Percentiles rank a stretch among this genome's conserved stretches.
These are phyloP conservation scores for Tylopilus felleus DNA, from an alignment of 768 basidiomycete species.

Conservation along the genomic window DNA sequence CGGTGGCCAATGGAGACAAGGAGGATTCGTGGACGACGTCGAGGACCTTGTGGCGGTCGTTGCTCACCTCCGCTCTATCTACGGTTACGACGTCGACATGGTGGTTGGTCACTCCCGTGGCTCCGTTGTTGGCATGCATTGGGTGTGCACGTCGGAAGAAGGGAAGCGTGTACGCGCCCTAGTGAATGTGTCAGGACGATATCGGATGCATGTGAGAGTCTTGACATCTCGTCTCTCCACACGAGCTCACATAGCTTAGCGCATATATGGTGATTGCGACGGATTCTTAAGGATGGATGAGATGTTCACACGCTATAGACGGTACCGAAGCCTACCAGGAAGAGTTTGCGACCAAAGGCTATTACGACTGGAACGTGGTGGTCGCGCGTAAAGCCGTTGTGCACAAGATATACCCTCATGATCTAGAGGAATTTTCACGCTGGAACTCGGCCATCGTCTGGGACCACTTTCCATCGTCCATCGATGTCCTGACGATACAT, in stretches of 20 bases:
- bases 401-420: conserved; percentile 52
- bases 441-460: conserved; percentile 71
- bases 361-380: conserved; percentile 56
- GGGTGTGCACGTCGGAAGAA: conserved; percentile 63
- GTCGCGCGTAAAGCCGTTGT: conserved; percentile 62
- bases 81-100: conserved; percentile 67
- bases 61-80: conserved; percentile 50
- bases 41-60: conserved; percentile 67
- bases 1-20: conserved; percentile 60
- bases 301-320: conserved; percentile 19
- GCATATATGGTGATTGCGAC: conserved; percentile 26
- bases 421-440: conserved; percentile 56
- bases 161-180: conserved; percentile 55
- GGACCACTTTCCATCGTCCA: conserved; percentile 57
- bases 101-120: conserved; percentile 80
- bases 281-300: neutral
- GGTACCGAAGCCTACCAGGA: conserved; percentile 39
- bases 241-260: conserved; percentile 16
- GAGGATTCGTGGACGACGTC: conserved; percentile 56
- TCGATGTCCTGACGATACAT: conserved; percentile 74
- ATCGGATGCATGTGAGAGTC: conserved; percentile 66
- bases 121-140: conserved; percentile 61
- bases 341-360: conserved; percentile 54
- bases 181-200: conserved; percentile 74
- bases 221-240: neutral